Percentiles rank a stretch among this genome's conserved stretches.
Evolutionary conservation across 1,284 basidiomycete genomes (phyloP).

Genomic region (Tetrapyrgos nigripes): DNA sequence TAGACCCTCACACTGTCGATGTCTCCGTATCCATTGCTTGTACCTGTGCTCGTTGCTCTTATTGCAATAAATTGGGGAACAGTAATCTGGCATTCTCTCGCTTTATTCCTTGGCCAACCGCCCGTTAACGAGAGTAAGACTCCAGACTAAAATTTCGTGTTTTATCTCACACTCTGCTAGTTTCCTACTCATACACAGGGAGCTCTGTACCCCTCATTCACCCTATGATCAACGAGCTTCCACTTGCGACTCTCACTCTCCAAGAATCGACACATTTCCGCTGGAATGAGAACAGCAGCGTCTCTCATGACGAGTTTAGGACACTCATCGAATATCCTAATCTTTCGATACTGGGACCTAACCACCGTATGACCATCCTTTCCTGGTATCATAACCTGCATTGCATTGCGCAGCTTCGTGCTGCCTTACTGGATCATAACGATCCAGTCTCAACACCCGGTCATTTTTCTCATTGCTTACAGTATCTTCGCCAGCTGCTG

Average conservation of each 20-base stretch:
- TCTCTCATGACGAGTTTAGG: slow-evolving; percentile 2
- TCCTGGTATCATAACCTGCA: slow-evolving; percentile 14
- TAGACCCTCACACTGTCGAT: too few species aligned
- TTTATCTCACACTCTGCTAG: too few species aligned
- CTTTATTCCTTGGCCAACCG: too few species aligned
- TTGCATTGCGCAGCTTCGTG: slow-evolving; percentile 6
- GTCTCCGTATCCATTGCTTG: too few species aligned
- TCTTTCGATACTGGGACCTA: slow-evolving; percentile 1
- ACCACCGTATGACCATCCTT: slow-evolving; percentile 6
- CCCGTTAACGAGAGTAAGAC: too few species aligned
- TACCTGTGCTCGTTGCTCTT: too few species aligned
- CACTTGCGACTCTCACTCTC: slow-evolving; percentile 5
- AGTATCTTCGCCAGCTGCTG: slow-evolving; percentile 10
- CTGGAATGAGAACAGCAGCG: neutral
- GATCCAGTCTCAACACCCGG: neutral
- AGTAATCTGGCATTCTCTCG: too few species aligned
- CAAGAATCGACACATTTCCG: slow-evolving; percentile 8
- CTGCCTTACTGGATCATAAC: neutral
- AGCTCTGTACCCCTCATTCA: slow-evolving; percentile 9
- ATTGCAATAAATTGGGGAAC: too few species aligned
- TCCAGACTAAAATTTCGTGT: too few species aligned
- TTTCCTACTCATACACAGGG: slow-evolving; percentile 7
- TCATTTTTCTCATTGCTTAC: slow-evolving; percentile 10
- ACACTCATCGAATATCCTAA: slow-evolving; percentile 5
- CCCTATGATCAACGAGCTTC: neutral